Evolutionary conservation across 345 rosid species (phyloP).

Genomic region (Iberis pinnata): DNA sequence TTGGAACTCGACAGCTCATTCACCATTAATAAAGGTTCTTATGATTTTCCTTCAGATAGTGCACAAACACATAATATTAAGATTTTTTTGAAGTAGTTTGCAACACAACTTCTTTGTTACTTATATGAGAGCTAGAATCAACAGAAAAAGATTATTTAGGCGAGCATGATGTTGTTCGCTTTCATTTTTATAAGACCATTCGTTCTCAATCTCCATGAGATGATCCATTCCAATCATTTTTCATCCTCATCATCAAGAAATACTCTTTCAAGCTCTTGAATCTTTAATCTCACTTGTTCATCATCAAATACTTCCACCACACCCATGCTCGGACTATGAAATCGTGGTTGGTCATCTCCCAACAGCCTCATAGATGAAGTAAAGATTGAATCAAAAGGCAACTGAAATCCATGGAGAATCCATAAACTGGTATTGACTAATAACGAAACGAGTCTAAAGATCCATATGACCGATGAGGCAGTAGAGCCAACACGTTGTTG

Average conservation of each 20-base stretch:
- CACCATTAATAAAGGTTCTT: conserved; percentile 57
- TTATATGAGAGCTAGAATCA: conserved; percentile 65
- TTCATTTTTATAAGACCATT: conserved; percentile 57
- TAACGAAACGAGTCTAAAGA: conserved; percentile 37
- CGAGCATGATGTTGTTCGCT: conserved; percentile 49
- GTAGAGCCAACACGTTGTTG: conserved; percentile 48
- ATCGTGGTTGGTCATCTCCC: conserved; percentile 33
- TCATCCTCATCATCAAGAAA: conserved; percentile 67
- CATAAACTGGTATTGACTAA: conserved; percentile 41
- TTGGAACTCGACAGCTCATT: too few relatives aligned
- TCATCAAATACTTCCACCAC: conserved; percentile 47
- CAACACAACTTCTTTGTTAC: conserved; percentile 53
- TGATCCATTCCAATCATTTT: conserved; percentile 40
- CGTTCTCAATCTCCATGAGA: conserved; percentile 75
- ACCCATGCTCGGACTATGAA: conserved; percentile 48
- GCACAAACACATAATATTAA: conserved; percentile 69
- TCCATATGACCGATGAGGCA: conserved; percentile 45
- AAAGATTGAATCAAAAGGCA: conserved; percentile 33
- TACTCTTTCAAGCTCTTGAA: conserved; percentile 83
- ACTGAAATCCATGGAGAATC: conserved; percentile 39
- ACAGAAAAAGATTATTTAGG: conserved; percentile 78
- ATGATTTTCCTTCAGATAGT: conserved; percentile 55
- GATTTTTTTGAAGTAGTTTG: conserved; percentile 56
- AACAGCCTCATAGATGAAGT: conserved; percentile 20
- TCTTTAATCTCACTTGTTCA: conserved; percentile 59